phyloP scores from a whole-genome alignment of 2,329 filamentous ascomycete species.

The Mycosphaerella sp. region DNA sequence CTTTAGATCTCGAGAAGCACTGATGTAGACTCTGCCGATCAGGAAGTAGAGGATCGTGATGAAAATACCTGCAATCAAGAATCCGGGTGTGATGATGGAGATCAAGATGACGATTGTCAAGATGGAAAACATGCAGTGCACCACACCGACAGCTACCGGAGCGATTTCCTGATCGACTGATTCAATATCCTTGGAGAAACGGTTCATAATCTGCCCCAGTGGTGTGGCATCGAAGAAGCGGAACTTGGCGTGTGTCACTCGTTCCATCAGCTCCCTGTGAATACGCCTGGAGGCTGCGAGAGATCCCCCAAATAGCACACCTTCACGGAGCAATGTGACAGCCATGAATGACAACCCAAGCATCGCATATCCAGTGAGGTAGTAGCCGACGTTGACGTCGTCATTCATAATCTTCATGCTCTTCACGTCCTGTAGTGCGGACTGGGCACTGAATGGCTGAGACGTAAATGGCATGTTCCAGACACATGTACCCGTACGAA shows the following conservation, averaged over 20 bases:
- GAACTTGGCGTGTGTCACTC: conserved; percentile 84
- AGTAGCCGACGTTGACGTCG: conserved; percentile 70
- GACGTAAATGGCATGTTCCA: conserved; percentile 37
- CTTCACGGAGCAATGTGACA: conserved; percentile 75
- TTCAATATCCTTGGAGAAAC: conserved; percentile 96
- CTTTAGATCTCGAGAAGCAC: conserved; percentile 91
- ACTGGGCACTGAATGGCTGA: conserved; percentile 10
- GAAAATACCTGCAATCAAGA: conserved; percentile 78
- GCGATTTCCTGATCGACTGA: conserved; percentile 93
- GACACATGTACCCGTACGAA: conserved; percentile 47
- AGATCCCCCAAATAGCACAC: conserved; percentile 88
- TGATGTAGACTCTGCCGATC: conserved; percentile 81
- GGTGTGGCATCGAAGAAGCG: conserved; percentile 97
- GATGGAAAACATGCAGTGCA: conserved; percentile 62
- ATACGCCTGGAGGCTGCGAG: conserved; percentile 79
- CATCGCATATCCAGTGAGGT: conserved; percentile 72
- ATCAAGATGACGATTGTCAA: conserved; percentile 84
- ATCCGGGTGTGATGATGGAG: conserved; percentile 79
- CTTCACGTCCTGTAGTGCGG: conserved; percentile 14
- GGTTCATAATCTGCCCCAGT: conserved; percentile 92
- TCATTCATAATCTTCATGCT: conserved; percentile 19
- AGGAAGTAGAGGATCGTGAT: conserved; percentile 77
- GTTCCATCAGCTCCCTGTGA: conserved; percentile 68
- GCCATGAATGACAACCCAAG: conserved; percentile 71
- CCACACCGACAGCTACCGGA: conserved; percentile 72